A percentile compares a stretch with the other conserved stretches of the same genome.
Conservation (phyloP, 2,329 filamentous ascomycete species). For the Aureobasidium sp. region DNA sequence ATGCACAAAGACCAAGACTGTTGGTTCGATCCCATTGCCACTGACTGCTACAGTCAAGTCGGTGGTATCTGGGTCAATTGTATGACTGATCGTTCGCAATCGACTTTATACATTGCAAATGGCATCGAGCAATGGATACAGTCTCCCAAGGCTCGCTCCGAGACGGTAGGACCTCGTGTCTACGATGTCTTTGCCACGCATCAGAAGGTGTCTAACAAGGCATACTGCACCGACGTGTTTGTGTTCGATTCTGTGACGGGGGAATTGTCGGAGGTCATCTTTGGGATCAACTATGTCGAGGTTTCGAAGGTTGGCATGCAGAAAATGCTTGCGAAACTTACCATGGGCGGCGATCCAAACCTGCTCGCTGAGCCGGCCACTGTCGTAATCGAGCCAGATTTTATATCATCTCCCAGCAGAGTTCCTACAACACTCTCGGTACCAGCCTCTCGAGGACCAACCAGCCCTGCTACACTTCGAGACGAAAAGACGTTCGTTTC, state of each 20-base stretch:
- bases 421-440: too few species aligned
- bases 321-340: background rate
- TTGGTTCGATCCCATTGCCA: slow-evolving; percentile 20
- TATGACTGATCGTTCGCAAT: slow-evolving; percentile 18
- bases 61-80: slow-evolving; percentile 26
- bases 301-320: background rate
- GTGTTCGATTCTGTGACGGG: background rate
- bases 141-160: background rate
- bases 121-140: slow-evolving; percentile 20
- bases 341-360: too few species aligned
- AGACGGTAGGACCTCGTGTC: background rate
- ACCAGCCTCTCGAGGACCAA: too few species aligned
- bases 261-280: background rate
- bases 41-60: slow-evolving; percentile 28
- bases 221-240: background rate
- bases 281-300: background rate
- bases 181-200: background rate
- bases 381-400: too few species aligned
- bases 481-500: too few species aligned
- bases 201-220: background rate
- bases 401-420: too few species aligned
- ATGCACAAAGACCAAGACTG: background rate
- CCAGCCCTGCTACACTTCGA: too few species aligned
- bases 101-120: slow-evolving; percentile 28
- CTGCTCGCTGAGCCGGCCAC: too few species aligned